Evolutionary conservation across 805 yeast genomes (phyloP).

Genomic region (Wickerhamomyces bisporus): DNA sequence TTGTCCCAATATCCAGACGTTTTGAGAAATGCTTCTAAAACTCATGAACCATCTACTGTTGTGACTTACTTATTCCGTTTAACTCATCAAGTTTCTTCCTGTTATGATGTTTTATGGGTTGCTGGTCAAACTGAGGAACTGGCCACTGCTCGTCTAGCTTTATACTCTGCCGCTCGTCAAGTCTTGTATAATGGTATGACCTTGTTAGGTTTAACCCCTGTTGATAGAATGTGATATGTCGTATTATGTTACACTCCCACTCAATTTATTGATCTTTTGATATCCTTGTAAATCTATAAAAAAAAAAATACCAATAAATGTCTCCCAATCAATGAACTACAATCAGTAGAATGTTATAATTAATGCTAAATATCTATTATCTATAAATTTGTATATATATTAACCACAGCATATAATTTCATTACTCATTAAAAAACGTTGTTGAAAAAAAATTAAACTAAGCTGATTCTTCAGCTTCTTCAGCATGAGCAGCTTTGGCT

Average conservation of each 20-base stretch:
- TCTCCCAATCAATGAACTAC: too few relatives aligned
- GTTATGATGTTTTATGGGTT: slow-evolving; percentile 94
- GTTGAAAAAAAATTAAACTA: too few relatives aligned
- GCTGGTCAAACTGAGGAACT: slow-evolving; percentile 88
- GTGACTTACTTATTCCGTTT: slow-evolving; percentile 91
- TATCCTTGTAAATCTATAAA: too few relatives aligned
- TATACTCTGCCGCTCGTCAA: slow-evolving; percentile 85
- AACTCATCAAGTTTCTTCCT: slow-evolving; percentile 91
- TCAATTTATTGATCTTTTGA: too few relatives aligned
- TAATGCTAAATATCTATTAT: too few relatives aligned
- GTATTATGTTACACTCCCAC: too few relatives aligned
- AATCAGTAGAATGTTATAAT: too few relatives aligned
- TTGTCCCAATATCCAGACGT: slow-evolving; percentile 90
- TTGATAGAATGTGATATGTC: slow-evolving; percentile 78
- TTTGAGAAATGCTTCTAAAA: slow-evolving; percentile 74
- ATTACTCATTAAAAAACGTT: too few relatives aligned
- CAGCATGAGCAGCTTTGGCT: slow-evolving; percentile 18
- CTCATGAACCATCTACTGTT: slow-evolving; percentile 87
- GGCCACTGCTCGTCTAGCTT: slow-evolving; percentile 86
- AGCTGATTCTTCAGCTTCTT: not conserved
- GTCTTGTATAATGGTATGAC: slow-evolving; percentile 86
- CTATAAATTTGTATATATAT: too few relatives aligned
- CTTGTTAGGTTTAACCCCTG: slow-evolving; percentile 93
- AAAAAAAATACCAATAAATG: too few relatives aligned
- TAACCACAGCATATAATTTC: too few relatives aligned